Conservation (phyloP, 148 eudicot species). For the Suaeda aralocaspica region DNA sequence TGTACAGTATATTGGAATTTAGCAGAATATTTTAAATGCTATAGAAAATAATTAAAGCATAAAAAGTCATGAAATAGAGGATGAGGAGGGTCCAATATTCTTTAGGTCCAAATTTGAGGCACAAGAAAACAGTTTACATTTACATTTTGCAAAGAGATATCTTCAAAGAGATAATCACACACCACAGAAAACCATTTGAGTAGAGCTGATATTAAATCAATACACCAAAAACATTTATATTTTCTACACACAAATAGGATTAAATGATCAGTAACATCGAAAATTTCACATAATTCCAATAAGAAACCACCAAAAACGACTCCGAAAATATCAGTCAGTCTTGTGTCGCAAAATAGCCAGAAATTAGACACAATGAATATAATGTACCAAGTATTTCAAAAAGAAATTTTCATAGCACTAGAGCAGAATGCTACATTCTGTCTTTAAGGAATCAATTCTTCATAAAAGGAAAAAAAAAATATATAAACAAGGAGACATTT, state of each 20-base stretch:
- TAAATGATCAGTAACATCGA: not conserved
- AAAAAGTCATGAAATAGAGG: constrained; percentile 1
- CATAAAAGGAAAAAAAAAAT: not conserved
- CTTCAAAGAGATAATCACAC: constrained; percentile 16
- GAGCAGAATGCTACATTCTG: constrained; percentile 5
- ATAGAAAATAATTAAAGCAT: constrained; percentile 8
- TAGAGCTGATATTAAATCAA: not conserved
- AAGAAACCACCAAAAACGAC: constrained; percentile 20
- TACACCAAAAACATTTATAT: not conserved
- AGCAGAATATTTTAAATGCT: constrained; percentile 14
- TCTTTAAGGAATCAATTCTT: constrained; percentile 7
- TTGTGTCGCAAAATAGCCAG: not conserved
- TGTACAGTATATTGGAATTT: constrained; percentile 23
- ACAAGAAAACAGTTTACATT: constrained; percentile 28
- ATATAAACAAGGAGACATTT: constrained; percentile 6
- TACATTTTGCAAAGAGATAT: constrained; percentile 23
- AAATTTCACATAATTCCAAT: not conserved
- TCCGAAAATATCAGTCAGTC: constrained; percentile 1
- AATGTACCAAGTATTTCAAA: not conserved
- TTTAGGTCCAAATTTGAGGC: constrained; percentile 24
- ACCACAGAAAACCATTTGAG: constrained; percentile 28
- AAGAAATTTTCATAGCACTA: not conserved
- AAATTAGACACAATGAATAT: not conserved
- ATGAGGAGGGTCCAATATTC: constrained; percentile 28
- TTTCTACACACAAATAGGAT: not conserved